Conservation (phyloP, 225 moss, liverwort and hornwort genomes). For the Bryum argenteum region DNA sequence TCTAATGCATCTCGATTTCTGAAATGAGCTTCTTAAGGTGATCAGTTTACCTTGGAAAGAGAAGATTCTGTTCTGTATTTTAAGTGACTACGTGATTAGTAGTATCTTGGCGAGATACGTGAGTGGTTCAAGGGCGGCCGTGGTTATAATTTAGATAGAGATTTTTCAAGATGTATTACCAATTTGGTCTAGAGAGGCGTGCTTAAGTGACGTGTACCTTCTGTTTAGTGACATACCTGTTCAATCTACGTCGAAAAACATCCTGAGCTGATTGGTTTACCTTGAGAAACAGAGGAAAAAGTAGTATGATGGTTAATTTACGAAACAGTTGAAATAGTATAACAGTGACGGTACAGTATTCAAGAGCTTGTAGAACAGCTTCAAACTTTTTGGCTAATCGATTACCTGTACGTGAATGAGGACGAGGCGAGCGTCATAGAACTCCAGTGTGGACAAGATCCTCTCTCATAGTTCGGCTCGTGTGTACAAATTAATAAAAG, state of each 20-base stretch:
- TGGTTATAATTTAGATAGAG: too few species aligned
- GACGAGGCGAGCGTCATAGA: neutral
- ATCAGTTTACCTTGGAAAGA: too few species aligned
- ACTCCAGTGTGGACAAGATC: slow-evolving; percentile 15
- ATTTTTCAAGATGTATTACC: too few species aligned
- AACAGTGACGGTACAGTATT: neutral
- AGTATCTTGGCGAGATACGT: too few species aligned
- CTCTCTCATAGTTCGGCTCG: neutral
- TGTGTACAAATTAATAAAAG: slow-evolving; percentile 9
- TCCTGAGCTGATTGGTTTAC: too few species aligned
- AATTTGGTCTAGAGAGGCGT: too few species aligned
- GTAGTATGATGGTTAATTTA: too few species aligned
- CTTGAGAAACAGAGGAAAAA: neutral
- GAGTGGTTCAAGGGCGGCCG: too few species aligned
- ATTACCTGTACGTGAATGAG: neutral
- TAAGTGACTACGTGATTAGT: too few species aligned
- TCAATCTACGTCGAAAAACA: neutral
- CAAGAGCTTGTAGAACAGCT: slow-evolving; percentile 20
- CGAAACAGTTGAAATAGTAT: neutral
- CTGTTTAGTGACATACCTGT: neutral
- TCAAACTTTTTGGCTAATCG: neutral
- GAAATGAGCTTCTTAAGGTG: too few species aligned
- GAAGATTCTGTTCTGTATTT: too few species aligned
- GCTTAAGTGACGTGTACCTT: neutral
- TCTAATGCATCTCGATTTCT: too few species aligned